These are phyloP conservation scores for Puccinia polysora DNA, from an alignment of 1,284 basidiomycete genomes.

Conservation along the genomic window DNA sequence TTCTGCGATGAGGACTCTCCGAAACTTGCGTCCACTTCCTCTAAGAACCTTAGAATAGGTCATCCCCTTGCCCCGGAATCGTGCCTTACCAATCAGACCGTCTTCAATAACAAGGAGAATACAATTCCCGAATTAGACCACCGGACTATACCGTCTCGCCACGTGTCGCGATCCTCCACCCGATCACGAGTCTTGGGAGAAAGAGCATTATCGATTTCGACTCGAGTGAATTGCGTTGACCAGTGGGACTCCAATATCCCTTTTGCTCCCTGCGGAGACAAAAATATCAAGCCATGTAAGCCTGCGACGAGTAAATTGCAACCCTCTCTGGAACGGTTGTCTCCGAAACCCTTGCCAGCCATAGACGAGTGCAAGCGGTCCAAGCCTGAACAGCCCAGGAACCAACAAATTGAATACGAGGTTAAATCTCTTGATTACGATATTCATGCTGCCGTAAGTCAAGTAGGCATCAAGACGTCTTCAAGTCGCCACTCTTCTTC, in stretches of 20 bases:
- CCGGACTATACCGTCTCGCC: background rate
- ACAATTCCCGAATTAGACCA: constrained; percentile 4
- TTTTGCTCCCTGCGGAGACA: background rate
- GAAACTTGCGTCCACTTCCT: background rate
- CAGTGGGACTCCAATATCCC: constrained; percentile 9
- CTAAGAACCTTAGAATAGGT: background rate
- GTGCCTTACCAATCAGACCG: background rate
- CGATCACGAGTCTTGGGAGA: constrained; percentile 3
- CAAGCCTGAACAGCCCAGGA: too few relatives aligned
- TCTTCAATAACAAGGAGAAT: constrained; percentile 27
- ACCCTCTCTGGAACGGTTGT: too few relatives aligned
- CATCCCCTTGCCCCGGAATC: background rate
- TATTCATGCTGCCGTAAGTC: too few relatives aligned
- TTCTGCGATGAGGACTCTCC: background rate
- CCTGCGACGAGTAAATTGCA: background rate
- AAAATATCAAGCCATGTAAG: background rate
- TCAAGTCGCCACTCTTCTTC: too few relatives aligned
- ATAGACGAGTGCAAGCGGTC: too few relatives aligned
- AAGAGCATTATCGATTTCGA: background rate
- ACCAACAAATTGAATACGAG: too few relatives aligned
- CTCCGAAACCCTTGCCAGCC: too few relatives aligned
- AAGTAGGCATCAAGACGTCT: too few relatives aligned
- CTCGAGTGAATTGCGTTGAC: constrained; percentile 15
- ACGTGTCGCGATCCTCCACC: background rate
- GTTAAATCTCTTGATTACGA: too few relatives aligned